These are phyloP conservation scores for Ilex aquifolium DNA, from an alignment of 257 asterid species.

Conservation along the genomic window DNA sequence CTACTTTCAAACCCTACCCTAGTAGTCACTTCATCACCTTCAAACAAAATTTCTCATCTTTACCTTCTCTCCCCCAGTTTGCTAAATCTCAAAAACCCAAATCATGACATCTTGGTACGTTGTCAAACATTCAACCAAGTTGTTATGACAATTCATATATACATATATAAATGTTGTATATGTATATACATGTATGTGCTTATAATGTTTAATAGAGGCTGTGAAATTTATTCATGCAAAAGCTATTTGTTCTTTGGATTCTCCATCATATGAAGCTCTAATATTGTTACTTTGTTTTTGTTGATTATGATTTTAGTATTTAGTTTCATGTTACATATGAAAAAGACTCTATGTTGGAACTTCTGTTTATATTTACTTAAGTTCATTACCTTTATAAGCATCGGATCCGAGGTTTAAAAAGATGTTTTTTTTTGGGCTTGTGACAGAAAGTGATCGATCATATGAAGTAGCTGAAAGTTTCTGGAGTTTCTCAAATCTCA, in stretches of 20 bases:
- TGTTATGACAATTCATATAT: too few species aligned
- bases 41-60: neutral
- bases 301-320: constrained; percentile 24
- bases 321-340: constrained; percentile 18
- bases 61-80: neutral
- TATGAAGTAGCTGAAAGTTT: too few species aligned
- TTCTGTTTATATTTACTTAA: constrained; percentile 21
- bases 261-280: too few species aligned
- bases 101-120: neutral
- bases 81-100: neutral
- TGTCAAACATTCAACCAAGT: neutral
- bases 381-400: constrained; percentile 11
- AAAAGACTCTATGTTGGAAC: constrained; percentile 36
- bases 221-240: too few species aligned
- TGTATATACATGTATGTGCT: too few species aligned
- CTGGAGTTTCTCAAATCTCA: too few species aligned
- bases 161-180: too few species aligned
- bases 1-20: constrained; percentile 9
- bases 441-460: constrained; percentile 33
- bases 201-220: too few species aligned
- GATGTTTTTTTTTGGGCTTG: neutral
- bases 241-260: too few species aligned
- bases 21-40: neutral
- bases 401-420: constrained; percentile 46
- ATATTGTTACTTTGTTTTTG: neutral